Percentiles rank a stretch among this genome's conserved stretches.
These are phyloP conservation scores for Phytophthora melonis DNA, from an alignment of 352 stramenopile species.

Conservation along the genomic window DNA sequence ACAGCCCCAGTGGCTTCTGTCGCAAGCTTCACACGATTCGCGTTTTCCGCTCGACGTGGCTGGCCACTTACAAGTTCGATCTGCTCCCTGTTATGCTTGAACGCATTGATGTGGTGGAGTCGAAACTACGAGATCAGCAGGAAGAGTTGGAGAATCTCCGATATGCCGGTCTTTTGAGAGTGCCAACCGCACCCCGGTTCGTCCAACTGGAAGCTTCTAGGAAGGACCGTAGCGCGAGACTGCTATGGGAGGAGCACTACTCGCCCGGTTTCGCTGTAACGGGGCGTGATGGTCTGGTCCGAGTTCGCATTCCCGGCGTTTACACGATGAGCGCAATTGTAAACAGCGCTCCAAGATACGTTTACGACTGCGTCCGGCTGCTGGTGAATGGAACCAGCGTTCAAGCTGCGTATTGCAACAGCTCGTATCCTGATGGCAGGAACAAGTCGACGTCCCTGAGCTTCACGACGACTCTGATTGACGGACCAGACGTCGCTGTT, in stretches of 20 bases:
- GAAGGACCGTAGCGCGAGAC: not conserved
- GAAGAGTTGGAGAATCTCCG: too few relatives aligned
- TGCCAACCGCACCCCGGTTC: too few relatives aligned
- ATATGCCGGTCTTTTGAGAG: too few relatives aligned
- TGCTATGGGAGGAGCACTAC: not conserved
- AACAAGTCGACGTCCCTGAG: not conserved
- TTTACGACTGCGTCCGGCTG: not conserved
- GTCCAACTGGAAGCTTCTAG: too few relatives aligned
- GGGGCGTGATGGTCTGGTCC: not conserved
- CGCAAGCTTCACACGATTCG: conserved; percentile 3
- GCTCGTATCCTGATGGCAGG: too few relatives aligned
- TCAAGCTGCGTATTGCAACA: not conserved
- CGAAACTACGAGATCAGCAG: too few relatives aligned
- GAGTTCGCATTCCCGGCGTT: not conserved
- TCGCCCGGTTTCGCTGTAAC: not conserved
- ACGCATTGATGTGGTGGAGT: not conserved
- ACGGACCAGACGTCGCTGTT: not conserved
- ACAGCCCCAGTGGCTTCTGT: not conserved
- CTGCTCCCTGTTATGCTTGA: conserved; percentile 4
- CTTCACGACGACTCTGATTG: not conserved
- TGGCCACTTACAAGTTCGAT: conserved; percentile 10
- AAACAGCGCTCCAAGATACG: too few relatives aligned
- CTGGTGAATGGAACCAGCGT: not conserved
- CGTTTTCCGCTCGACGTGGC: not conserved
- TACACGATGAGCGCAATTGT: too few relatives aligned